Evolutionary conservation across 2,329 filamentous ascomycete species (phyloP).

Genomic region (Ramularia endophylla): DNA sequence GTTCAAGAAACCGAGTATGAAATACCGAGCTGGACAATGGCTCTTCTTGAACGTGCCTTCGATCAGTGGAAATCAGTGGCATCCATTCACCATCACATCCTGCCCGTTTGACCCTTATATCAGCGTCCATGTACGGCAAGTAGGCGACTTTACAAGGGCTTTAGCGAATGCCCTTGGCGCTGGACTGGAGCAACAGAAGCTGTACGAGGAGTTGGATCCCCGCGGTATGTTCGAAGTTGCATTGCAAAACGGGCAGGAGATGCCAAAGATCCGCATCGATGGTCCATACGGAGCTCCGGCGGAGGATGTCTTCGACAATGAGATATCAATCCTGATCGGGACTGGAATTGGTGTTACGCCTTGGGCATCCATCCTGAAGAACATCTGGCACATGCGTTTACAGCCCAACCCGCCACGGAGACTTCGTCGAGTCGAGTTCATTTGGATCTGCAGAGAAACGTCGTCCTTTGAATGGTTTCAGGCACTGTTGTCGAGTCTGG

Average conservation of each 20-base stretch:
- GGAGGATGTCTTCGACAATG: conserved; percentile 94
- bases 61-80: conserved; percentile 88
- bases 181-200: conserved; percentile 75
- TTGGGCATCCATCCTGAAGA: conserved; percentile 86
- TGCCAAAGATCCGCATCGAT: conserved; percentile 85
- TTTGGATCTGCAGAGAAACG: conserved; percentile 97
- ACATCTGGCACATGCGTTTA: conserved; percentile 94
- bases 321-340: conserved; percentile 78
- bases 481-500: conserved; percentile 81
- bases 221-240: conserved; percentile 98
- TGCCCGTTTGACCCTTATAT: conserved; percentile 95
- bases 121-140: conserved; percentile 90
- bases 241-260: conserved; percentile 83
- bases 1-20: conserved; percentile 93
- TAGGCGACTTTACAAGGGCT: conserved; percentile 91
- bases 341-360: conserved; percentile 84
- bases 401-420: conserved; percentile 82
- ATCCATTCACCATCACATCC: conserved; percentile 98
- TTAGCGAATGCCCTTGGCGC: conserved; percentile 95
- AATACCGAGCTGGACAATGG: conserved; percentile 98
- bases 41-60: conserved; percentile 91
- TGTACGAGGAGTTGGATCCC: conserved; percentile 85
- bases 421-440: conserved; percentile 92
- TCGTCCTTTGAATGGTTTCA: conserved; percentile 99
- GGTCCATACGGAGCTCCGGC: conserved; percentile 95